Evolutionary conservation across 306 rosid genomes (phyloP), one percentile per base, ranked within the genome.

Genomic region (Pyrus pyrifolia): DNA sequence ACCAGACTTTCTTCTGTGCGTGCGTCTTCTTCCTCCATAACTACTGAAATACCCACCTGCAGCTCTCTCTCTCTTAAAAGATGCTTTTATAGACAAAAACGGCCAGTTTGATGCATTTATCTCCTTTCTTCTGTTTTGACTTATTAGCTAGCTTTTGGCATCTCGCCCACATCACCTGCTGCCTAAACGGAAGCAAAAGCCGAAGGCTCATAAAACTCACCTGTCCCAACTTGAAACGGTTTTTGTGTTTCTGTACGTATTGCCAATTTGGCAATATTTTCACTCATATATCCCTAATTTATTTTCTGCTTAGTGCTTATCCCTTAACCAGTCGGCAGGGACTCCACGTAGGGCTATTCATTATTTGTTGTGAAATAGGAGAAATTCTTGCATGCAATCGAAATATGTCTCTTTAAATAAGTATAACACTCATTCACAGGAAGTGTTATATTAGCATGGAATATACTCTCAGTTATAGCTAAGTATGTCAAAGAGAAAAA

Each of bases 191-290:
- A 63, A 85, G 67, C 67, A 61, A 61, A 61, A 61, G 83, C 80
- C 68, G 73, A 33, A 49, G 40, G 12, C 19, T 58, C 40, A 35
- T 21, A 44, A 71, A 61, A 66, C 49, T 17, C 63, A 60, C 58
- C 23, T 4, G 38, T 60, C 31, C 6, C 33, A 64, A 64, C 44
- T 30, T 33, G 44, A 44, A 67, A 82, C 70, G 49, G 40, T 53
- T 69, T 64, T 74, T 73, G 80, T 67, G 77, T 25, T 53, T 66
- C 60, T 79, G 80, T 70, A 81, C 80, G 86, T 84, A 71, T 74
- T 74, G 67, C 68, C 76, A 59, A 61, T 27, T 83, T 88, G 76
- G 82, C 81, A 71, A 44, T 46, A 29, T 21, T 57, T 57, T 57
- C 3, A 49, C 53, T 49, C 53, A 8, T 21, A 8, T 55, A 7